Evolutionary conservation across 805 yeast genomes (phyloP).

Genomic region (Myxozyma kluyveri): DNA sequence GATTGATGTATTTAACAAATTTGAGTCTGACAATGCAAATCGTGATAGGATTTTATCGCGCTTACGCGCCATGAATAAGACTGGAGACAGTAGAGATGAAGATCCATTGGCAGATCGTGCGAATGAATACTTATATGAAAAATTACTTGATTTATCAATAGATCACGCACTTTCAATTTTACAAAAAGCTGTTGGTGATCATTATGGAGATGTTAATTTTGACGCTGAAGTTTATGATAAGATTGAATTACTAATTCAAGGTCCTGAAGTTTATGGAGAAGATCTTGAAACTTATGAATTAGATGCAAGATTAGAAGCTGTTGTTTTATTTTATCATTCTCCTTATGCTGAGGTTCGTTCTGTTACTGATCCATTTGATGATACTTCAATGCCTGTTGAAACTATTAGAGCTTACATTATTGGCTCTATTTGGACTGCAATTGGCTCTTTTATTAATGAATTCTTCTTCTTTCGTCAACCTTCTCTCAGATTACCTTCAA

Average conservation of each 20-base stretch:
- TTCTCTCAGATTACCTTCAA: conserved; percentile 52
- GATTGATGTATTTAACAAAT: background rate
- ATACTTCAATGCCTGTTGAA: conserved; percentile 46
- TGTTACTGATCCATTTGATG: conserved; percentile 53
- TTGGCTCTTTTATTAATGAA: conserved; percentile 59
- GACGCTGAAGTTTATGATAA: conserved; percentile 2
- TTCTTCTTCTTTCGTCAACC: conserved; percentile 61
- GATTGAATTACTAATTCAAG: conserved; percentile 7
- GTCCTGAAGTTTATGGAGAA: conserved; percentile 16
- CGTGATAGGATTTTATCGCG: conserved; percentile 15
- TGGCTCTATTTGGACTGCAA: conserved; percentile 51
- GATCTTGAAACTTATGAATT: conserved; percentile 13
- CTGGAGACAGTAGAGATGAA: conserved; percentile 19
- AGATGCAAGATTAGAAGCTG: conserved; percentile 40
- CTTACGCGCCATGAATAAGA: conserved; percentile 16
- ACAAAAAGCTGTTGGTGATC: conserved; percentile 43
- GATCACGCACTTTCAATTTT: conserved; percentile 46
- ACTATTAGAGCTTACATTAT: conserved; percentile 42
- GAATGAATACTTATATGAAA: conserved; percentile 14
- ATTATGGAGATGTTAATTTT: conserved; percentile 46
- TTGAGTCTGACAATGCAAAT: background rate
- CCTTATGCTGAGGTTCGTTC: conserved; percentile 62
- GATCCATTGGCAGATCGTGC: conserved; percentile 22
- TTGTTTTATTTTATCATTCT: conserved; percentile 44
- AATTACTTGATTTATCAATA: conserved; percentile 16